These are phyloP conservation scores for Peronospora destructor DNA, from an alignment of 352 stramenopile species.

Conservation along the genomic window DNA sequence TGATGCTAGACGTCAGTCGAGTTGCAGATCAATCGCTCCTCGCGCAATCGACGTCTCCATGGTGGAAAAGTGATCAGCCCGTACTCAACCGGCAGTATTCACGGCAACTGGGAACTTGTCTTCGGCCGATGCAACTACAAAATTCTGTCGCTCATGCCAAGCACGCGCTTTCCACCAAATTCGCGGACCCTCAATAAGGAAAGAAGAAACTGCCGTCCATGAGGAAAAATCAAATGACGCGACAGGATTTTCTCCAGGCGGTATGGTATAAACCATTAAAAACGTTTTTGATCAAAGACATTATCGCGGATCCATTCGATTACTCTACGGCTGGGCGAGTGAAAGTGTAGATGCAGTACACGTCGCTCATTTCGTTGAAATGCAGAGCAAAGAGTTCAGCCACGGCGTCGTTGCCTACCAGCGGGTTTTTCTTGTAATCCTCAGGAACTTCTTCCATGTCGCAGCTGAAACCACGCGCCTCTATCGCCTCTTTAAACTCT, in stretches of 20 bases:
- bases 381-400: slow-evolving; percentile 78
- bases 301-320: slow-evolving; percentile 20
- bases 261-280: slow-evolving; percentile 11
- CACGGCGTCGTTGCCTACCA: slow-evolving; percentile 56
- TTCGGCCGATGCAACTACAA: slow-evolving; percentile 62
- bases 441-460: slow-evolving; percentile 63
- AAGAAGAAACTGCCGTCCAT: not conserved
- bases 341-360: slow-evolving; percentile 86
- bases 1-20: slow-evolving; percentile 66
- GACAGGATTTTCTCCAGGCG: slow-evolving; percentile 10
- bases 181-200: slow-evolving; percentile 20
- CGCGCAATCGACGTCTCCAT: slow-evolving; percentile 39
- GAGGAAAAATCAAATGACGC: not conserved
- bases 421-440: slow-evolving; percentile 78
- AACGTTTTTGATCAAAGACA: slow-evolving; percentile 4
- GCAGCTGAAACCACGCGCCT: slow-evolving; percentile 57
- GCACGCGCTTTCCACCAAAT: slow-evolving; percentile 32
- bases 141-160: slow-evolving; percentile 50
- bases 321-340: slow-evolving; percentile 30
- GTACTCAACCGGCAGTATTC: slow-evolving; percentile 52
- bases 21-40: slow-evolving; percentile 70
- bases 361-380: slow-evolving; percentile 88
- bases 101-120: slow-evolving; percentile 74
- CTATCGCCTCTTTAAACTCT: slow-evolving; percentile 78
- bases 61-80: slow-evolving; percentile 50